Conservation (phyloP, 805 yeast genomes). For the Priceomyces melissophilus region DNA sequence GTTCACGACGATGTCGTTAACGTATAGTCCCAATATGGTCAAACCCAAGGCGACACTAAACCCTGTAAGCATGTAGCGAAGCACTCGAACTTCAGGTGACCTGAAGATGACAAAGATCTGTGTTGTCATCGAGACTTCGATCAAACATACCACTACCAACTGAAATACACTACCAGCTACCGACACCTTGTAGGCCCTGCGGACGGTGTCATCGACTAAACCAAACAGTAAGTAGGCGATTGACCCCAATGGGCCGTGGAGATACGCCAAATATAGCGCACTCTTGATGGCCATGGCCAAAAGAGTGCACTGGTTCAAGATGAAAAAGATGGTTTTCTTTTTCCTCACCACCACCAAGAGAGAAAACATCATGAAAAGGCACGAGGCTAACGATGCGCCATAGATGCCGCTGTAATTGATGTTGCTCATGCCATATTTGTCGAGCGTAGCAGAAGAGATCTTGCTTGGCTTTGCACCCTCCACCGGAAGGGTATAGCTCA, state of each 20-base stretch:
- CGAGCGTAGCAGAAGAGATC: slow-evolving; percentile 12
- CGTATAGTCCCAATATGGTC: slow-evolving; percentile 57
- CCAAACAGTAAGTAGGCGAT: slow-evolving; percentile 42
- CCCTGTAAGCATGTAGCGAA: slow-evolving; percentile 38
- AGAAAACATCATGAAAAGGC: slow-evolving; percentile 12
- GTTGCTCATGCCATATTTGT: slow-evolving; percentile 8
- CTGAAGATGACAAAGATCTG: slow-evolving; percentile 73
- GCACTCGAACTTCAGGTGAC: slow-evolving; percentile 45
- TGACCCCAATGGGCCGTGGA: slow-evolving; percentile 50
- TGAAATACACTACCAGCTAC: slow-evolving; percentile 62
- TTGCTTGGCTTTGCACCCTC: slow-evolving; percentile 4
- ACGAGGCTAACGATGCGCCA: slow-evolving; percentile 15
- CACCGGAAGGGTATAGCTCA: slow-evolving; percentile 13
- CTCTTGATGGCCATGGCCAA: slow-evolving; percentile 57
- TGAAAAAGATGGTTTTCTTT: slow-evolving; percentile 64
- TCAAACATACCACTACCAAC: slow-evolving; percentile 53
- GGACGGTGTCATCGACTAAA: slow-evolving; percentile 21
- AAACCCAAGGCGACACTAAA: slow-evolving; percentile 45
- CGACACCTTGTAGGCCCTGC: slow-evolving; percentile 42
- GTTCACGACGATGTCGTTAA: slow-evolving; percentile 47
- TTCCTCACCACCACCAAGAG: slow-evolving; percentile 29
- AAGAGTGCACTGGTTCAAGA: slow-evolving; percentile 65
- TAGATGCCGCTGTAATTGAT: slow-evolving; percentile 12
- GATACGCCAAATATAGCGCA: slow-evolving; percentile 52
- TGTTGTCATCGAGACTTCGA: slow-evolving; percentile 64